phyloP scores from a whole-genome alignment of 2,329 filamentous ascomycete species.

The Orbilia ellipsospora region DNA sequence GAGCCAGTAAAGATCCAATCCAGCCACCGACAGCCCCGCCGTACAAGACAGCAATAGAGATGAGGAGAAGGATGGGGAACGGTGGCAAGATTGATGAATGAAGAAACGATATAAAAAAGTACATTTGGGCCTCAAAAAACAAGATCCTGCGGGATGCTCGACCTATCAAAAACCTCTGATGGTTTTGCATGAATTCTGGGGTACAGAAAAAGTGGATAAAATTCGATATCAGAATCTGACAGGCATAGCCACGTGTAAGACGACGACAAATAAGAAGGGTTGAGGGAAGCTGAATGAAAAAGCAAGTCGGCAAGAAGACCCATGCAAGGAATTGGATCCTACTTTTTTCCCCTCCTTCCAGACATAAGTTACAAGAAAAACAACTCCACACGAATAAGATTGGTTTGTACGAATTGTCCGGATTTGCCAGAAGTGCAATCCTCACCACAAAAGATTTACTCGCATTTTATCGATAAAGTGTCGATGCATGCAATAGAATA shows the following conservation, averaged over 20 bases:
- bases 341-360: constrained; percentile 16
- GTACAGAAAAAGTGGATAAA: constrained; percentile 10
- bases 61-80: constrained; percentile 67
- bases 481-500: constrained; percentile 53
- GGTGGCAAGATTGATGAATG: constrained; percentile 50
- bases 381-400: constrained; percentile 19
- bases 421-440: constrained; percentile 44
- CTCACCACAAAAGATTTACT: constrained; percentile 36
- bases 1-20: constrained; percentile 84
- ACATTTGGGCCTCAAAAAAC: neutral
- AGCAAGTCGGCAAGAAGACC: constrained; percentile 10
- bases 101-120: constrained; percentile 22
- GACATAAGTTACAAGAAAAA: neutral
- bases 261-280: constrained; percentile 9
- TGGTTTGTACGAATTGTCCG: constrained; percentile 7
- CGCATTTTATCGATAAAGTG: constrained; percentile 49
- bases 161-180: constrained; percentile 26
- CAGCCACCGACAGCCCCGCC: constrained; percentile 96
- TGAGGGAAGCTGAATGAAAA: constrained; percentile 4
- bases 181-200: constrained; percentile 18
- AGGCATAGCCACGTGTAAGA: constrained; percentile 54
- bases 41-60: constrained; percentile 89
- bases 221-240: constrained; percentile 37
- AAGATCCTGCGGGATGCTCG: neutral
- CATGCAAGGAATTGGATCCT: constrained; percentile 40